Evolutionary conservation across 345 rosid species (phyloP).

Genomic region (Sapria himalayana): DNA sequence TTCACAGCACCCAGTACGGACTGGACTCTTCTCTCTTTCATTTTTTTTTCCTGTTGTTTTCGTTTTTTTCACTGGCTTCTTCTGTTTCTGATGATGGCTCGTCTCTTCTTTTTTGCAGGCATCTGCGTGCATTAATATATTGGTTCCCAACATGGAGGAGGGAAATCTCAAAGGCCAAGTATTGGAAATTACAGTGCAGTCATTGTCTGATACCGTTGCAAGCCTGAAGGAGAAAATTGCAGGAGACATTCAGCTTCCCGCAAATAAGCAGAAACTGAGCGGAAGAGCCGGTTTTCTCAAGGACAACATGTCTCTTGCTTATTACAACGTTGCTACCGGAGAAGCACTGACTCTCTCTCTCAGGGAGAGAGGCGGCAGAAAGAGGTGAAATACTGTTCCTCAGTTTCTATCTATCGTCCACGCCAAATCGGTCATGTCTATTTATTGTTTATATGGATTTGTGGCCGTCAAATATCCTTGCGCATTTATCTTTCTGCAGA

Average conservation of each 20-base stretch:
- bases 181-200: slow-evolving; percentile 51
- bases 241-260: slow-evolving; percentile 61
- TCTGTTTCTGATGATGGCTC: not conserved
- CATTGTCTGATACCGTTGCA: slow-evolving; percentile 51
- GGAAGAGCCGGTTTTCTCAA: slow-evolving; percentile 78
- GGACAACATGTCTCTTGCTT: slow-evolving; percentile 74
- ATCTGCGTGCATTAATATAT: slow-evolving; percentile 31
- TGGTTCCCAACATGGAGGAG: slow-evolving; percentile 56
- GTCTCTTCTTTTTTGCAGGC: slow-evolving; percentile 23
- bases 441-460: too few relatives aligned
- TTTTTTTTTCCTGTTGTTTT: not conserved
- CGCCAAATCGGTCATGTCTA: too few relatives aligned
- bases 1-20: slow-evolving; percentile 45
- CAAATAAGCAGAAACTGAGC: slow-evolving; percentile 79
- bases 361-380: slow-evolving; percentile 82
- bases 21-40: slow-evolving; percentile 1
- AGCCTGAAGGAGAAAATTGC: slow-evolving; percentile 91
- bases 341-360: slow-evolving; percentile 39
- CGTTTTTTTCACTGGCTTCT: not conserved
- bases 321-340: slow-evolving; percentile 56
- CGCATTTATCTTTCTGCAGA: too few relatives aligned
- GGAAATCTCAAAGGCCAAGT: slow-evolving; percentile 58
- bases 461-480: too few relatives aligned
- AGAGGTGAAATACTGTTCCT: too few relatives aligned
- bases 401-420: too few relatives aligned